Evolutionary conservation across 805 yeast genomes (phyloP).

Genomic region (Yarrowia deformans): DNA sequence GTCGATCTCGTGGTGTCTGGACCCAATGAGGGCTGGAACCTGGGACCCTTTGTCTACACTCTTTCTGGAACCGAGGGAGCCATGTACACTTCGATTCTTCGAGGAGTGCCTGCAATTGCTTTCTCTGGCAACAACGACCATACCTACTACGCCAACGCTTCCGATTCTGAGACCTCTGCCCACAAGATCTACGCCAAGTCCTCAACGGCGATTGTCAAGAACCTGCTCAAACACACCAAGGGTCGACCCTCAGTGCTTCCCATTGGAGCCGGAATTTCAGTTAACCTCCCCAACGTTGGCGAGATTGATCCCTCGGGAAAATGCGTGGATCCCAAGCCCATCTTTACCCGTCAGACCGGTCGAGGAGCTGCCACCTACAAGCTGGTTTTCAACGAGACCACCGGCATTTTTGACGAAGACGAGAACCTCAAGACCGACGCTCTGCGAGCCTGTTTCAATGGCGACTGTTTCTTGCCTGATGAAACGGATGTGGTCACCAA

Average conservation of each 20-base stretch:
- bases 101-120: conserved; percentile 4
- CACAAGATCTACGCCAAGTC: conserved; percentile 8
- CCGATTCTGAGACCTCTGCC: background rate
- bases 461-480: background rate
- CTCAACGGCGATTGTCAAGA: conserved; percentile 1
- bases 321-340: background rate
- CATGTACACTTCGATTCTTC: background rate
- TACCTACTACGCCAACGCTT: conserved; percentile 1
- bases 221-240: background rate
- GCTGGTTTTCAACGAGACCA: background rate
- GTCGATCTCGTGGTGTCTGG: conserved; percentile 5
- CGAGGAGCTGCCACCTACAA: conserved; percentile 6
- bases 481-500: background rate
- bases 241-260: background rate
- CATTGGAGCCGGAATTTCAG: background rate
- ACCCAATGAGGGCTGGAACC: conserved; percentile 11
- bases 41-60: conserved; percentile 6
- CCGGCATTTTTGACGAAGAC: background rate
- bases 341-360: conserved; percentile 12
- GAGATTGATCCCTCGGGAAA: conserved; percentile 1
- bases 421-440: background rate
- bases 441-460: background rate
- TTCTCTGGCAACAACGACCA: conserved; percentile 5
- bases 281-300: conserved; percentile 4
- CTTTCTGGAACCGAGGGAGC: conserved; percentile 6